Conservation (phyloP, 352 stramenopile genomes). For the Globisporangium viniferum region DNA sequence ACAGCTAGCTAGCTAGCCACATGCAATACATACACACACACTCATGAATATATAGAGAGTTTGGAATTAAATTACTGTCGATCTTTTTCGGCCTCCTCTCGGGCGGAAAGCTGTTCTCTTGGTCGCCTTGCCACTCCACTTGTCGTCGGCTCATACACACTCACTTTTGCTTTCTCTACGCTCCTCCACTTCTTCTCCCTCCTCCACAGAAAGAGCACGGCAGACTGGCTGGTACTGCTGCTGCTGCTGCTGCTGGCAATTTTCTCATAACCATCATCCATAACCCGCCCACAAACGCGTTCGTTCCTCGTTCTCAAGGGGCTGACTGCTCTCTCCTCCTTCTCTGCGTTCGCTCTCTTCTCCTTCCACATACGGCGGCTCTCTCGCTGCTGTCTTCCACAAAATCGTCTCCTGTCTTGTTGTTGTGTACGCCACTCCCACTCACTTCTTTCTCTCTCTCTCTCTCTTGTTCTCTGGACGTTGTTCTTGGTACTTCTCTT, state of each 20-base stretch:
- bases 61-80: conserved; percentile 10
- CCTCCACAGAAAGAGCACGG: neutral
- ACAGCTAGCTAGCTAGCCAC: neutral
- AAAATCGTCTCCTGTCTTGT: conserved; percentile 1
- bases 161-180: neutral
- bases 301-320: neutral
- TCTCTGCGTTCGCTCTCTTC: neutral
- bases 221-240: neutral
- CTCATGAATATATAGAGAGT: conserved; percentile 9
- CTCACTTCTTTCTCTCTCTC: neutral
- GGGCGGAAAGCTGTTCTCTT: neutral
- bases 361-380: neutral
- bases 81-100: neutral
- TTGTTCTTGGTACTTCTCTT: neutral
- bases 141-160: conserved; percentile 5
- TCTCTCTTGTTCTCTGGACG: neutral
- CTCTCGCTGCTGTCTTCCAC: neutral
- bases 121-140: neutral
- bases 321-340: neutral
- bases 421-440: conserved; percentile 1
- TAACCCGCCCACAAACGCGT: neutral
- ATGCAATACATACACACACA: neutral
- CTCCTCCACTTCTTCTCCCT: neutral
- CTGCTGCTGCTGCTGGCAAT: too few relatives aligned
- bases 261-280: neutral